These are phyloP conservation scores for Diplodia seriata DNA, from an alignment of 2,329 filamentous ascomycete genomes.

Conservation along the genomic window DNA sequence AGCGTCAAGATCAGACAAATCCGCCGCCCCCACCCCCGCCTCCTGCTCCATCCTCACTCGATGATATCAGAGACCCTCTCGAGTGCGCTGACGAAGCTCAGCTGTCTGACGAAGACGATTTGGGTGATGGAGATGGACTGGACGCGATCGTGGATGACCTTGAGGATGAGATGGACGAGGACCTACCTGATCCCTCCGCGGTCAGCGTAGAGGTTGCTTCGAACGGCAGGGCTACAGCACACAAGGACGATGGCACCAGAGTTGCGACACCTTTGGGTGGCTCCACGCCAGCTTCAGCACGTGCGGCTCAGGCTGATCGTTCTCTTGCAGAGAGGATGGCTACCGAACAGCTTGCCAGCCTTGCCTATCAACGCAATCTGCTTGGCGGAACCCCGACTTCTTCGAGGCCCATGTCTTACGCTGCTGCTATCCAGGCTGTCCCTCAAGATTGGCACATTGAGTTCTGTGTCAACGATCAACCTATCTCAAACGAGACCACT, in stretches of 20 bases:
- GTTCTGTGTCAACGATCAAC: slow-evolving; percentile 84
- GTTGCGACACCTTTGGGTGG: slow-evolving; percentile 79
- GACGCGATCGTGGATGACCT: slow-evolving; percentile 91
- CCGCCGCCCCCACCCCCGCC: slow-evolving; percentile 61
- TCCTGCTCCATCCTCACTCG: slow-evolving; percentile 42
- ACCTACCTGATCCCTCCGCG: slow-evolving; percentile 80
- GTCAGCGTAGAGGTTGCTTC: slow-evolving; percentile 90
- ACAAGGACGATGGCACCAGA: slow-evolving; percentile 88
- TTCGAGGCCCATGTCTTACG: slow-evolving; percentile 76
- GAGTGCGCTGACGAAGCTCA: slow-evolving; percentile 95
- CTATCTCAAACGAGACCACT: slow-evolving; percentile 88
- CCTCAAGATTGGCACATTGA: slow-evolving; percentile 98
- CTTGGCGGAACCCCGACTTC: slow-evolving; percentile 55
- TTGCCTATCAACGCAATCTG: slow-evolving; percentile 35
- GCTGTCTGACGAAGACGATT: slow-evolving; percentile 73
- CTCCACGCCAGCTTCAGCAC: slow-evolving; percentile 41
- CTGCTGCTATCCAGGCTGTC: slow-evolving; percentile 77
- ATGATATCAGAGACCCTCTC: slow-evolving; percentile 62
- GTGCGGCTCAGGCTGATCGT: slow-evolving; percentile 43
- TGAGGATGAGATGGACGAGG: slow-evolving; percentile 79
- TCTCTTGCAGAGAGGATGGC: slow-evolving; percentile 38
- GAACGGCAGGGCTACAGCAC: slow-evolving; percentile 85
- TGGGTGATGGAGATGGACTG: slow-evolving; percentile 69
- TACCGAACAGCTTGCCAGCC: slow-evolving; percentile 41
- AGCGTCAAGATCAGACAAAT: slow-evolving; percentile 53